Conservation (phyloP, 495 filamentous ascomycete genomes). For the Aspergillus sclerotiicarbonarius region DNA sequence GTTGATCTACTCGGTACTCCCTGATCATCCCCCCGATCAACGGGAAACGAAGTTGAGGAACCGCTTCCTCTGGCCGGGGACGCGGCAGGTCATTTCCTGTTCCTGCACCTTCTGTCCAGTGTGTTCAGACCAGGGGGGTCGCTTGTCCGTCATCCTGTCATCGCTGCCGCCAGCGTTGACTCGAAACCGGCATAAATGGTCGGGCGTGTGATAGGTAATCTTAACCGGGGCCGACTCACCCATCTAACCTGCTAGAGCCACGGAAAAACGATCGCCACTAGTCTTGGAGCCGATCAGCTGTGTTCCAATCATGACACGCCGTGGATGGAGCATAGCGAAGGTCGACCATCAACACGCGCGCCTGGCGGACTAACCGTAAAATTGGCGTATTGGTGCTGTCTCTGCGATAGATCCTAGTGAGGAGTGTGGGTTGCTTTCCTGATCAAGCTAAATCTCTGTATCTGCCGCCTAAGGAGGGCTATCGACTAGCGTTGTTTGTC, state of each 20-base stretch:
- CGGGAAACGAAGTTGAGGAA: not conserved
- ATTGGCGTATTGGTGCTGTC: not conserved
- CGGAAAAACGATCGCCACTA: conserved; percentile 29
- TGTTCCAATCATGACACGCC: conserved; percentile 15
- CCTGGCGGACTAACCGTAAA: not conserved
- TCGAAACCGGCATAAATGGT: not conserved
- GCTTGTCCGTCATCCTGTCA: not conserved
- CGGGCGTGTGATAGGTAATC: conserved; percentile 17
- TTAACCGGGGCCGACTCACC: conserved; percentile 11
- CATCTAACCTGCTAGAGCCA: conserved; percentile 13
- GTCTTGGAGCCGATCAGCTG: conserved; percentile 28
- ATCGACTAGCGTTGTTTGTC: not conserved
- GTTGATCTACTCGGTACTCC: not conserved
- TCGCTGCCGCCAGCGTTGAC: not conserved
- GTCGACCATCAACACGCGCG: not conserved
- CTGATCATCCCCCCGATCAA: not conserved
- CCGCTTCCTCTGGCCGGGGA: not conserved
- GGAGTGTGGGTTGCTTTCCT: not conserved
- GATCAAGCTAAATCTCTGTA: not conserved
- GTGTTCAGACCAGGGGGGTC: not conserved
- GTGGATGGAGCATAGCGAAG: conserved; percentile 27
- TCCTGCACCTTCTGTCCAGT: not conserved
- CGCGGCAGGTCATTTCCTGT: not conserved
- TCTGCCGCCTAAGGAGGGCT: not conserved
- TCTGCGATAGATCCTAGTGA: not conserved